Evolutionary conservation across 805 yeast species (phyloP).

Genomic region (Metschnikowia corniflorae): DNA sequence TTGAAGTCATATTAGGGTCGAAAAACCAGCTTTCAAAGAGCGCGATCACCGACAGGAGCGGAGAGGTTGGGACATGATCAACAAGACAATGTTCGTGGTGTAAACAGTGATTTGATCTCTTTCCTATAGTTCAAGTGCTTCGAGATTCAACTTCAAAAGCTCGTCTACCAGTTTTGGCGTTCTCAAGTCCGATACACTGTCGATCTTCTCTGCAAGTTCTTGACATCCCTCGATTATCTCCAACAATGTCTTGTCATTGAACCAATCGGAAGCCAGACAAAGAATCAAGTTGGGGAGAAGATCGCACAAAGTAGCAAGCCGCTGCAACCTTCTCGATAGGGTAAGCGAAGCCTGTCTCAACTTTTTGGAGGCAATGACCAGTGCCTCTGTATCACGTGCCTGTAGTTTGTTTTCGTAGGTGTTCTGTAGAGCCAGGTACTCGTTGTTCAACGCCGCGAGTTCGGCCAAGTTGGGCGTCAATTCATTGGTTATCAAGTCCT

Average conservation of each 20-base stretch:
- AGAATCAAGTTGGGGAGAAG: constrained; percentile 32
- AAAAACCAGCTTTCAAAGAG: too few relatives aligned
- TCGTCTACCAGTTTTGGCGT: constrained; percentile 3
- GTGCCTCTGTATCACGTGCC: constrained; percentile 5
- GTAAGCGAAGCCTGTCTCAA: constrained; percentile 5
- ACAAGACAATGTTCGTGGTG: constrained; percentile 44
- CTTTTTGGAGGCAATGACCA: constrained; percentile 19
- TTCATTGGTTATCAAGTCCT: neutral
- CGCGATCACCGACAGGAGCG: too few relatives aligned
- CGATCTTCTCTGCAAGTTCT: constrained; percentile 16
- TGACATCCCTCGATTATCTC: constrained; percentile 29
- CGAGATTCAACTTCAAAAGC: constrained; percentile 2
- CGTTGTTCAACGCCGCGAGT: constrained; percentile 14
- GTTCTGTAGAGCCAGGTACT: constrained; percentile 14
- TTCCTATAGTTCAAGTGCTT: neutral
- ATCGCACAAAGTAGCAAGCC: constrained; percentile 21
- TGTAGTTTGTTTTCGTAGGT: constrained; percentile 8
- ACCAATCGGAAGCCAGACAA: constrained; percentile 37
- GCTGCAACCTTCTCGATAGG: constrained; percentile 4
- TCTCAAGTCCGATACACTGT: neutral
- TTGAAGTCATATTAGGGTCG: too few relatives aligned
- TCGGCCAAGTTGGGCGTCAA: constrained; percentile 7
- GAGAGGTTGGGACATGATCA: constrained; percentile 83
- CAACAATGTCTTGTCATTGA: constrained; percentile 25
- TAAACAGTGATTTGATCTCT: constrained; percentile 6